Evolutionary conservation across 169 alveolate species (phyloP).

Genomic region (Plasmodium fragile): DNA sequence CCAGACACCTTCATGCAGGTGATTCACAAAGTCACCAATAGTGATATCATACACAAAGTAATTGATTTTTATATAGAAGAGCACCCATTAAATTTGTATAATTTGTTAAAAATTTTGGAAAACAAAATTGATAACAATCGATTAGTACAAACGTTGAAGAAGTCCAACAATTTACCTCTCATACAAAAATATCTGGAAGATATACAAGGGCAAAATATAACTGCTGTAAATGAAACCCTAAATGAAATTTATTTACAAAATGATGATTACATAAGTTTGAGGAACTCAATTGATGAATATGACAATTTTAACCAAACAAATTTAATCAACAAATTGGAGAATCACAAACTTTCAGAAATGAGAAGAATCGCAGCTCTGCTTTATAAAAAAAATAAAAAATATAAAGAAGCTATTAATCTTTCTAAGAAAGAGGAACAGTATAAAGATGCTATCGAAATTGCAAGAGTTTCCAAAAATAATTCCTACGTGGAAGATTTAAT

Average conservation of each 20-base stretch:
- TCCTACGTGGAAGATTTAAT: slow-evolving; percentile 93
- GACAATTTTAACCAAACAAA: slow-evolving; percentile 97
- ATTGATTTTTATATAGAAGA: slow-evolving; percentile 98
- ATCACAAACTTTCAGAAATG: slow-evolving; percentile 97
- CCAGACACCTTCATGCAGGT: slow-evolving; percentile 82
- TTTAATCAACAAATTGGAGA: slow-evolving; percentile 93
- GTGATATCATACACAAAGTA: slow-evolving; percentile 98
- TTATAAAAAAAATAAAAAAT: slow-evolving; percentile 93
- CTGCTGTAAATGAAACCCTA: slow-evolving; percentile 98
- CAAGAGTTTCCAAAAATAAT: slow-evolving; percentile 83
- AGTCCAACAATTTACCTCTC: slow-evolving; percentile 88
- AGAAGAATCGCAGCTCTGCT: slow-evolving; percentile 96
- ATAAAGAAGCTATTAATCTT: slow-evolving; percentile 91
- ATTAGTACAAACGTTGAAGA: slow-evolving; percentile 92
- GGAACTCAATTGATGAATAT: slow-evolving; percentile 93
- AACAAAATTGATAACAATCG: slow-evolving; percentile 95
- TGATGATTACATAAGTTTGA: slow-evolving; percentile 95
- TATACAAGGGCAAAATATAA: slow-evolving; percentile 90
- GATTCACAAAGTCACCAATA: slow-evolving; percentile 87
- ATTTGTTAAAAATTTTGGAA: slow-evolving; percentile 87
- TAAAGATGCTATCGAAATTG: slow-evolving; percentile 82
- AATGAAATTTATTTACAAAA: slow-evolving; percentile 97
- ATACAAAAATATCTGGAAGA: slow-evolving; percentile 86
- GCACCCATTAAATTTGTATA: slow-evolving; percentile 97
- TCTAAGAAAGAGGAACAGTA: slow-evolving; percentile 88